These are phyloP conservation scores for Ophiostoma tasmaniense DNA, from an alignment of 2,329 filamentous ascomycete genomes.

Conservation along the genomic window DNA sequence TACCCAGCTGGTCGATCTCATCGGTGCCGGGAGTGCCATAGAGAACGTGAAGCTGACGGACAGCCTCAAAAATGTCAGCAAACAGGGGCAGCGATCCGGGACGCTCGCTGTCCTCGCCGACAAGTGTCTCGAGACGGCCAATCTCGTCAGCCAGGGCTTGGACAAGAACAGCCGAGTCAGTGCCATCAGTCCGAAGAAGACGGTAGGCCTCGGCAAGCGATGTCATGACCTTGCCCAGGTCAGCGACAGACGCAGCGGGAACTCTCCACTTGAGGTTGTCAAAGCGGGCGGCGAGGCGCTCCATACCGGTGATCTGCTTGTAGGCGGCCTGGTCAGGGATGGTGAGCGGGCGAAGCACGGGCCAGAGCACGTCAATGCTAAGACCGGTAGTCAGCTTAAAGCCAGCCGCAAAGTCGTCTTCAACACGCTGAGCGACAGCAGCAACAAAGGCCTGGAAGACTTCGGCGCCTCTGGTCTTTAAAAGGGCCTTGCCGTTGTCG, in stretches of 20 bases:
- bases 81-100: slow-evolving; percentile 49
- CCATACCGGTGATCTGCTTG: slow-evolving; percentile 41
- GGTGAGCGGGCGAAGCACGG: slow-evolving; percentile 55
- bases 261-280: slow-evolving; percentile 54
- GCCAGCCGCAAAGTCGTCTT: slow-evolving; percentile 54
- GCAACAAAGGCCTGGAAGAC: slow-evolving; percentile 30
- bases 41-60: slow-evolving; percentile 46
- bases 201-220: slow-evolving; percentile 49
- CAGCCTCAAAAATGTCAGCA: slow-evolving; percentile 45
- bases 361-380: slow-evolving; percentile 75
- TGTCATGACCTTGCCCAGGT: slow-evolving; percentile 44
- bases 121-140: slow-evolving; percentile 39
- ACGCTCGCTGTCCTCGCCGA: slow-evolving; percentile 35
- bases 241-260: slow-evolving; percentile 38
- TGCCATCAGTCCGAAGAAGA: slow-evolving; percentile 35
- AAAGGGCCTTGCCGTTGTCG: background rate
- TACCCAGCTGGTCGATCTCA: slow-evolving; percentile 13
- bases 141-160: slow-evolving; percentile 44
- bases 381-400: slow-evolving; percentile 68
- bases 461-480: background rate
- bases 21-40: slow-evolving; percentile 22
- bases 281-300: slow-evolving; percentile 50
- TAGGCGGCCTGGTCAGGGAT: slow-evolving; percentile 40
- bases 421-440: slow-evolving; percentile 35
- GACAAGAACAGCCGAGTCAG: slow-evolving; percentile 39